Evolutionary conservation across 306 rosid genomes (phyloP).

Genomic region (Begonia fuchsioides): DNA sequence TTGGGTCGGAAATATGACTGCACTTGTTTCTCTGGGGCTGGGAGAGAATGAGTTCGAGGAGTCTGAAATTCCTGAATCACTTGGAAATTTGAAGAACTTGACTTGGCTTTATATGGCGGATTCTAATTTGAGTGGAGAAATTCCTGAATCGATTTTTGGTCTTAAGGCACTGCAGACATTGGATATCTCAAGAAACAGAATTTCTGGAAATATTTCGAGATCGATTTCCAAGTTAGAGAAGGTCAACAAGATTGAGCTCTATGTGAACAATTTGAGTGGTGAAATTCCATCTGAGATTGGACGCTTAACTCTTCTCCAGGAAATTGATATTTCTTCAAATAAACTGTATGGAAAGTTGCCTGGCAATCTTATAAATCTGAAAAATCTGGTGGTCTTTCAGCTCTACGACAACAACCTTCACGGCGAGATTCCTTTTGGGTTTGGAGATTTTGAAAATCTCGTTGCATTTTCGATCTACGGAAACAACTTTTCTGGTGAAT

Average conservation of each 20-base stretch:
- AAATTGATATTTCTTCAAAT: conserved; percentile 66
- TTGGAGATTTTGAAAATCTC: conserved; percentile 68
- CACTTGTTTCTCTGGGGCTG: conserved; percentile 35
- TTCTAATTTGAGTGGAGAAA: conserved; percentile 60
- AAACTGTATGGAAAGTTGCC: conserved; percentile 54
- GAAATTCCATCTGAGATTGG: conserved; percentile 60
- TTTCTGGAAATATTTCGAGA: conserved; percentile 55
- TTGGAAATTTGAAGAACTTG: conserved; percentile 59
- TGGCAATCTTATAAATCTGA: conserved; percentile 39
- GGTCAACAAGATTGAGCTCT: conserved; percentile 62
- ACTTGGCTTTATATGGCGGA: conserved; percentile 61
- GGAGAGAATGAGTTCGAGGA: conserved; percentile 43
- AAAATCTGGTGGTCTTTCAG: conserved; percentile 69
- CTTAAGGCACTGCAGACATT: conserved; percentile 49
- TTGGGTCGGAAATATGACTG: conserved; percentile 66
- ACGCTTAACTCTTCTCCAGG: conserved; percentile 48
- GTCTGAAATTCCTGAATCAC: conserved; percentile 39
- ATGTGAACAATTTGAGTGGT: conserved; percentile 47
- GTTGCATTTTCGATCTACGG: conserved; percentile 48
- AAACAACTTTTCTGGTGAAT: conserved; percentile 56
- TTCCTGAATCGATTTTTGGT: conserved; percentile 62
- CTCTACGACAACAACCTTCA: conserved; percentile 50
- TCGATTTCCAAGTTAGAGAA: conserved; percentile 58
- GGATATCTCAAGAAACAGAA: conserved; percentile 68
- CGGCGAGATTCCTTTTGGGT: conserved; percentile 72